Conservation (phyloP, 768 basidiomycete genomes). For the Tricholoma sp. region DNA sequence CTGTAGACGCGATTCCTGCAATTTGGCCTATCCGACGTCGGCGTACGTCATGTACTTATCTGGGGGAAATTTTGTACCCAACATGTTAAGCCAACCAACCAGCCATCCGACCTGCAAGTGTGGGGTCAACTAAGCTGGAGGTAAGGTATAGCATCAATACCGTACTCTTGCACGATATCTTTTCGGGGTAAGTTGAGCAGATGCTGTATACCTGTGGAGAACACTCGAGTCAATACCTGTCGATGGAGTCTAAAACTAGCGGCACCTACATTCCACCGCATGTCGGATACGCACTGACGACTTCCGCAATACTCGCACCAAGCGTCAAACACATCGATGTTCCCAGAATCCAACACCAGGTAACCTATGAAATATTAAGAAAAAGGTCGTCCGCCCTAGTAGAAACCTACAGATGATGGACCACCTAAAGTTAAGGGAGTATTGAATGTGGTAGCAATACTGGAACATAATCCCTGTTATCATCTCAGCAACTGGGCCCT, state of each 20-base stretch:
- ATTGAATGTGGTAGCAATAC: slow-evolving; percentile 75
- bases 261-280: slow-evolving; percentile 59
- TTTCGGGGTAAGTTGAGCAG: slow-evolving; percentile 65
- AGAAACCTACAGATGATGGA: slow-evolving; percentile 51
- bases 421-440: slow-evolving; percentile 67
- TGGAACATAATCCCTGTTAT: slow-evolving; percentile 62
- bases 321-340: slow-evolving; percentile 70
- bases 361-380: slow-evolving; percentile 31
- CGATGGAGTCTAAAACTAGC: not conserved
- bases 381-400: not conserved
- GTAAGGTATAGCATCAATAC: slow-evolving; percentile 6
- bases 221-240: not conserved
- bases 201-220: slow-evolving; percentile 65
- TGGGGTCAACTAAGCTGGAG: not conserved
- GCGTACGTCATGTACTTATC: not conserved
- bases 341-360: slow-evolving; percentile 75
- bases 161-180: slow-evolving; percentile 57
- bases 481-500: not conserved
- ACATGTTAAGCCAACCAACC: slow-evolving; percentile 80
- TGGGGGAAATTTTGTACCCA: slow-evolving; percentile 38
- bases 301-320: slow-evolving; percentile 69
- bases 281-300: slow-evolving; percentile 71
- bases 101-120: slow-evolving; percentile 59
- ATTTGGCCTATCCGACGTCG: slow-evolving; percentile 51
- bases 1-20: slow-evolving; percentile 81